These are phyloP conservation scores for Mortierella sp. DNA, from an alignment of 371 early-diverging fungal genomes.

Conservation along the genomic window DNA sequence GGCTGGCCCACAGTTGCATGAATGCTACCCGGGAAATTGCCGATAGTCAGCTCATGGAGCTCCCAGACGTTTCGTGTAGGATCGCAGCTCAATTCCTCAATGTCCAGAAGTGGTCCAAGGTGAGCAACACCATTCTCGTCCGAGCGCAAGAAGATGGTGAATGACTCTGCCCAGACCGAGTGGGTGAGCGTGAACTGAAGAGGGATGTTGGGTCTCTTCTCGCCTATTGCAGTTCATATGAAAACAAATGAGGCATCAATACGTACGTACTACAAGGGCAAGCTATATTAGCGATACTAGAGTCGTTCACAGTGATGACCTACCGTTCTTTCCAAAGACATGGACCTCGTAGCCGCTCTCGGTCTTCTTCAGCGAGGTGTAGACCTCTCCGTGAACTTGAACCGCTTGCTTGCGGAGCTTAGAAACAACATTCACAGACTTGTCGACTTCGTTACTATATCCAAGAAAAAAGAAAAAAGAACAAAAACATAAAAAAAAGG, in stretches of 20 bases:
- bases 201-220: slow-evolving; percentile 55
- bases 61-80: slow-evolving; percentile 24
- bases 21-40: slow-evolving; percentile 26
- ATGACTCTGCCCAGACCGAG: slow-evolving; percentile 15
- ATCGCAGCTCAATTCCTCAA: slow-evolving; percentile 22
- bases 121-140: slow-evolving; percentile 61
- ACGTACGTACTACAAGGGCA: no score
- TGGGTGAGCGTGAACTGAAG: slow-evolving; percentile 58
- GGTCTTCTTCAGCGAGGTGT: slow-evolving; percentile 44
- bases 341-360: slow-evolving; percentile 55
- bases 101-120: slow-evolving; percentile 59
- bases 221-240: slow-evolving; percentile 44
- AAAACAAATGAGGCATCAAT: slow-evolving; percentile 57
- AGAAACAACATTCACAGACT: neutral
- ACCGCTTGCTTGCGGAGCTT: slow-evolving; percentile 20
- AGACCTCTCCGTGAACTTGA: slow-evolving; percentile 40
- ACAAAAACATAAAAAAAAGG: neutral
- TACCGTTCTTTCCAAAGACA: slow-evolving; percentile 69
- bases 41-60: neutral
- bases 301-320: neutral
- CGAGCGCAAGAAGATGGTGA: slow-evolving; percentile 52
- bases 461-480: neutral
- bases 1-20: slow-evolving; percentile 49
- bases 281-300: no score
- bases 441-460: slow-evolving; percentile 16